A percentile compares a stretch with the other conserved stretches of the same genome.
Conservation (phyloP, 1,139 yeast genomes). For the Blastobotrys arbuscula region DNA sequence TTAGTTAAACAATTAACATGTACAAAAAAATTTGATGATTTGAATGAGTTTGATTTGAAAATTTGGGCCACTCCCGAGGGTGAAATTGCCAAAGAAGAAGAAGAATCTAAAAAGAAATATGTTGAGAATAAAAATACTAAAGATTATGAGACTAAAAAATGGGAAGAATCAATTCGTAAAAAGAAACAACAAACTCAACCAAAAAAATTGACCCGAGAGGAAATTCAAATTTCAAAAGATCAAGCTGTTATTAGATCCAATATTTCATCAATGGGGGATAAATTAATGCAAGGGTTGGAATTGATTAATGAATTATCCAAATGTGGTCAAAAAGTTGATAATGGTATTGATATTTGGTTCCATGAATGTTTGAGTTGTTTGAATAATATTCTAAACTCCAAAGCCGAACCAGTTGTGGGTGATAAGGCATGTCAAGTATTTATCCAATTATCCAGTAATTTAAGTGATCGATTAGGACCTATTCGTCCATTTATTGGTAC, state of each 20-base stretch:
- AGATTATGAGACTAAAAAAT: slow-evolving; percentile 78
- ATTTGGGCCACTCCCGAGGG: slow-evolving; percentile 72
- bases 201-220: slow-evolving; percentile 68
- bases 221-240: slow-evolving; percentile 58
- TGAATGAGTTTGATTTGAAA: slow-evolving; percentile 38
- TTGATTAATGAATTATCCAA: slow-evolving; percentile 49
- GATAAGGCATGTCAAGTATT: slow-evolving; percentile 30
- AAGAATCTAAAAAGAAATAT: slow-evolving; percentile 42
- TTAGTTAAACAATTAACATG: slow-evolving; percentile 37
- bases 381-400: slow-evolving; percentile 37
- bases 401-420: slow-evolving; percentile 32
- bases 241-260: slow-evolving; percentile 52
- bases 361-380: slow-evolving; percentile 50
- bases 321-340: slow-evolving; percentile 51
- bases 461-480: slow-evolving; percentile 46
- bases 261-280: slow-evolving; percentile 39
- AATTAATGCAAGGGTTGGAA: slow-evolving; percentile 46
- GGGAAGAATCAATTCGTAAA: slow-evolving; percentile 82
- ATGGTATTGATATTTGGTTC: slow-evolving; percentile 70
- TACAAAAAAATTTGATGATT: slow-evolving; percentile 14
- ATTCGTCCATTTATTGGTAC: slow-evolving; percentile 56
- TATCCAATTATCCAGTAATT: slow-evolving; percentile 30
- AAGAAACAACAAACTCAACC: slow-evolving; percentile 40
- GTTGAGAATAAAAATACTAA: slow-evolving; percentile 57
- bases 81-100: slow-evolving; percentile 60